Evolutionary conservation across 164 flowering plant species (phyloP).

Genomic region (Vitis rupestris): DNA sequence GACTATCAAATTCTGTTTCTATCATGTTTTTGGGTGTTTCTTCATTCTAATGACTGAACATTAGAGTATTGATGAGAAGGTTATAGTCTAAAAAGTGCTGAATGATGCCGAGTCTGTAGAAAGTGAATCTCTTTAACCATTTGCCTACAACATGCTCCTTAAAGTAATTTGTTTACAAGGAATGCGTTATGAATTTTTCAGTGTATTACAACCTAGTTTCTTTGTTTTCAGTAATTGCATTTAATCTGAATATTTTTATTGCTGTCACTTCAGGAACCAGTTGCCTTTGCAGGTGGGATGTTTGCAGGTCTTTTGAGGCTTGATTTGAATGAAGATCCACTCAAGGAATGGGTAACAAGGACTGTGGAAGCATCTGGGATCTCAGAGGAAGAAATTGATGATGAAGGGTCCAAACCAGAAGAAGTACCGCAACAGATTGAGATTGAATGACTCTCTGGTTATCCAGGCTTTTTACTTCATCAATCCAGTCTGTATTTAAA

Average conservation of each 20-base stretch:
- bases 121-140: background rate
- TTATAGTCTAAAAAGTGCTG: background rate
- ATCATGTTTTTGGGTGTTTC: background rate
- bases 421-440: constrained; percentile 69
- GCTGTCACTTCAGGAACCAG: constrained; percentile 57
- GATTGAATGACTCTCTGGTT: constrained; percentile 49
- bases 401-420: constrained; percentile 27
- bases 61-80: background rate
- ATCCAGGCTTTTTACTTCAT: background rate
- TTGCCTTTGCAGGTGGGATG: constrained; percentile 85
- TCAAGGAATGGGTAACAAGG: constrained; percentile 78
- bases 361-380: constrained; percentile 81
- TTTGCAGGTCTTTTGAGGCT: constrained; percentile 84
- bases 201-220: too few species aligned
- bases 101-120: background rate
- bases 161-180: too few species aligned
- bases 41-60: background rate
- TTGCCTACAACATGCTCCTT: too few species aligned
- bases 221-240: too few species aligned
- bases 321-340: constrained; percentile 83
- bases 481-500: too few species aligned
- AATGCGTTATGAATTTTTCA: too few species aligned
- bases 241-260: too few species aligned
- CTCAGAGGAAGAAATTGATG: constrained; percentile 47
- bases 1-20: background rate